Conservation (phyloP, 345 rosid genomes). For the Litchi chinensis region DNA sequence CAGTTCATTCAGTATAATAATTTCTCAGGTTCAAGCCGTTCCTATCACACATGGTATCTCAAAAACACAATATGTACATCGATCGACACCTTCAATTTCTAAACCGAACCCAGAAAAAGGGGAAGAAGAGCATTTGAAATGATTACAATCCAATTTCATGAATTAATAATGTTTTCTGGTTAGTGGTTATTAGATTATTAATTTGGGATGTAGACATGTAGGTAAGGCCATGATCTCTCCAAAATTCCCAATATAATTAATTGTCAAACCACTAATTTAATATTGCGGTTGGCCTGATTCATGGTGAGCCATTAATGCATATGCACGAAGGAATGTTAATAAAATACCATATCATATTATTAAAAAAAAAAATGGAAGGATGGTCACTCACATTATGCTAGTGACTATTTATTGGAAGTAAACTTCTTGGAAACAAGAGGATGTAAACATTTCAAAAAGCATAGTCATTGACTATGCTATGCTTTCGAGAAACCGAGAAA, state of each 20-base stretch:
- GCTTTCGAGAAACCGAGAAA: neutral
- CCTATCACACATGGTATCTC: too few relatives aligned
- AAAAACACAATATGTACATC: too few relatives aligned
- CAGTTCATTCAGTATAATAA: too few relatives aligned
- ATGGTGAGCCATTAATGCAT: neutral
- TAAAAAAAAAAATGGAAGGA: neutral
- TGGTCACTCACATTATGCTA: neutral
- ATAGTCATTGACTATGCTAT: neutral
- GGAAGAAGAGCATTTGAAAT: neutral
- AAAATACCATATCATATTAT: neutral
- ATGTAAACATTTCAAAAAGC: conserved; percentile 12
- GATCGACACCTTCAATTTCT: too few relatives aligned
- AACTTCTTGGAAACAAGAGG: conserved; percentile 25
- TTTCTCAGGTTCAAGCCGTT: too few relatives aligned
- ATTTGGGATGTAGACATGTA: too few relatives aligned
- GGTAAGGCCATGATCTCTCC: too few relatives aligned
- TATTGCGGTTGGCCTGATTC: neutral
- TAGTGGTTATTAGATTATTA: too few relatives aligned
- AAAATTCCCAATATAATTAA: neutral
- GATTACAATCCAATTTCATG: neutral
- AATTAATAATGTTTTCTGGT: too few relatives aligned
- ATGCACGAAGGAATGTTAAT: neutral
- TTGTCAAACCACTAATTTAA: neutral
- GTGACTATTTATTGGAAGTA: conserved; percentile 14
- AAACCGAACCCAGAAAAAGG: neutral